Evolutionary conservation across 805 yeast genomes (phyloP).

Genomic region (Starmerella powellii): DNA sequence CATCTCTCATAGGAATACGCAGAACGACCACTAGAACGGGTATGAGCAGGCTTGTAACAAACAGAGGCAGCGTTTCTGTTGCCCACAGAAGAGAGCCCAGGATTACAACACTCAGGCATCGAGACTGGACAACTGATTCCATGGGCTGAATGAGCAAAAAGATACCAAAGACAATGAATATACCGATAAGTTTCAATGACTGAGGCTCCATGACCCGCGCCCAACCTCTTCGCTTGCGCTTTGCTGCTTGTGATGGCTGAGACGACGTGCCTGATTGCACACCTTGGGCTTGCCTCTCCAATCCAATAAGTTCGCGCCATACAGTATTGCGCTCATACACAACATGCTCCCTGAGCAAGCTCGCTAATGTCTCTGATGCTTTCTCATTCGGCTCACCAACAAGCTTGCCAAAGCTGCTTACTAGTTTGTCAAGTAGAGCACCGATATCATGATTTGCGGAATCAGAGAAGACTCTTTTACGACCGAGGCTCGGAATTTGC

Average conservation of each 20-base stretch:
- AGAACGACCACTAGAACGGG: conserved; percentile 71
- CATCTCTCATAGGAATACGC: conserved; percentile 37
- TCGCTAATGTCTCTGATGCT: conserved; percentile 40
- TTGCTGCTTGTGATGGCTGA: background rate
- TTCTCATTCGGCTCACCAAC: conserved; percentile 32
- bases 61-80: conserved; percentile 83
- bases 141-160: conserved; percentile 35
- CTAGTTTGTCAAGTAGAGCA: conserved; percentile 40
- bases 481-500: conserved; percentile 39
- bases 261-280: conserved; percentile 21
- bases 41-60: conserved; percentile 72
- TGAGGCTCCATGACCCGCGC: background rate
- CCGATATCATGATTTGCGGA: conserved; percentile 41
- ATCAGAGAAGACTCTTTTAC: conserved; percentile 45
- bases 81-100: conserved; percentile 89
- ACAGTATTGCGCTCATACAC: conserved; percentile 97
- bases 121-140: conserved; percentile 48
- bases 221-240: background rate
- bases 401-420: conserved; percentile 44
- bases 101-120: conserved; percentile 73
- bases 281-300: conserved; percentile 50
- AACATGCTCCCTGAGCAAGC: conserved; percentile 73
- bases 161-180: conserved; percentile 38
- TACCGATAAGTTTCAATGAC: conserved; percentile 32
- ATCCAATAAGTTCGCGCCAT: conserved; percentile 91